Base-by-base conservation (phyloP, 2,329 filamentous ascomycete genomes). In the Arthrobotrys megalospora region DNA sequence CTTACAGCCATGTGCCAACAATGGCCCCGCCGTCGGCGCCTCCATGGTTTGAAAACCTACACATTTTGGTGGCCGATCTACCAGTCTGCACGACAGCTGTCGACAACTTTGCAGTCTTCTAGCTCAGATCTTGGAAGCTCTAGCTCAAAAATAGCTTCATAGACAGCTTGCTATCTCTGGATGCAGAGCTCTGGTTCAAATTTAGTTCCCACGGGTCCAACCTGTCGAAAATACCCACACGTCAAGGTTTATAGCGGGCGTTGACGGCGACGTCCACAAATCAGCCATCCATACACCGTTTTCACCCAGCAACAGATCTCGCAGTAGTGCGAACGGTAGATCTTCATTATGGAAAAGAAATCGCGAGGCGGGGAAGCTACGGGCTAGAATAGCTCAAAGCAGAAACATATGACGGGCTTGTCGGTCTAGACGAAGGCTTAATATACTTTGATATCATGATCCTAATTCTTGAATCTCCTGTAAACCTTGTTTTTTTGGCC, bases 51-150 rank as follows among this genome's bases (percentile, higher is more conserved):
- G 36, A 11, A 43, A 43, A 43, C 55, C 12, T 60, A 28, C 55
- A 43, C 55, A 60, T 60, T 60, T 19, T 19, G 12, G 36, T 28
- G 21, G 5, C 19, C 19, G 36, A 28, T 43, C 36, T 43, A 60
- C 52, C 6, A 38, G n/a, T 38, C 36, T 58, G 52, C 32, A 58
- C 52, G 16, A 60, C 55, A 43, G 55, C 55, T 60, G 36, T 60
- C 55, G 36, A 60, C 55, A 43, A 36, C 55, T 43, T 8, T 48
- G n/a, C 41, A 12, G 11, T 24, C 16, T 8, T 43, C 16, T 28
- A 60, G 36, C 10, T n/a, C 36, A n/a, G 52, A 28, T 43, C 24
- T 14, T 41, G n/a, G 34, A 43, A 60, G 36, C 36, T 60, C 28
- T n/a, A 21, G 16, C n/a, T 43, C 19, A 60, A 60, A 43, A 41